Base-by-base conservation (phyloP, 192 early-diverging fungal species). In the Dispira parvispora region DNA sequence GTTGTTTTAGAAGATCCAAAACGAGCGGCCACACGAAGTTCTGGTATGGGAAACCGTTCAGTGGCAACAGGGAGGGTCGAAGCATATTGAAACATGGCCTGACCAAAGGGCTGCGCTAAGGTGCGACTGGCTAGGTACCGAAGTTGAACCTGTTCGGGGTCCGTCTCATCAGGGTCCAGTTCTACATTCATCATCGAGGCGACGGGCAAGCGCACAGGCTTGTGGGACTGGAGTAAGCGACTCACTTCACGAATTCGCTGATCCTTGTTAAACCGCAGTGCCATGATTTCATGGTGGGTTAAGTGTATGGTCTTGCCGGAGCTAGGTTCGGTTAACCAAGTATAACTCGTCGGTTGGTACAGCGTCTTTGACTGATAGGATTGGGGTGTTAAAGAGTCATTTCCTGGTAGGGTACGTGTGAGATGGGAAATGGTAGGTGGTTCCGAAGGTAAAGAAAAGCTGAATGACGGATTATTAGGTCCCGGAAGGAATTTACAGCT, bases 31-130 rank as follows among this genome's bases (percentile, higher is more conserved):
- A 83, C 65, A 5, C 55, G 70, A 20, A 88, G 66, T 0, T 60
- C 60, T 0, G 89, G 84, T 16, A 90, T 74, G 6, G 72, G 68
- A 49, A 84, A 73, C 2, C 65, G 54, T 69, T 85, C 78, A 10
- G 80, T 77, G 5, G 70, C 46, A 8, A 74, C 71, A 0, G 77
- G 73, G 8, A 56, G 67, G 5, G 67, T 62, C 1, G 84, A 78
- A 0, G 72, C 73, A 66, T 79, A 88, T 2, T 77, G 83, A 27
- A 89, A 68, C 8, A 84, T 63, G 1, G 73, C 86, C 14, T 81
- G 65, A 9, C 86, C 89, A 0, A 78, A 45, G 9, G 84, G 72
- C 0, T 82, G 70, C 11, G 88, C 75, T 4, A 85, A 62, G 1
- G 81, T 79, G 53, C 84, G 63, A 21, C 68, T 64, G 8, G 71